Percentiles rank a stretch among this genome's conserved stretches.
These are phyloP conservation scores for Ogataea methylovora DNA, from an alignment of 805 yeast species.

Conservation along the genomic window DNA sequence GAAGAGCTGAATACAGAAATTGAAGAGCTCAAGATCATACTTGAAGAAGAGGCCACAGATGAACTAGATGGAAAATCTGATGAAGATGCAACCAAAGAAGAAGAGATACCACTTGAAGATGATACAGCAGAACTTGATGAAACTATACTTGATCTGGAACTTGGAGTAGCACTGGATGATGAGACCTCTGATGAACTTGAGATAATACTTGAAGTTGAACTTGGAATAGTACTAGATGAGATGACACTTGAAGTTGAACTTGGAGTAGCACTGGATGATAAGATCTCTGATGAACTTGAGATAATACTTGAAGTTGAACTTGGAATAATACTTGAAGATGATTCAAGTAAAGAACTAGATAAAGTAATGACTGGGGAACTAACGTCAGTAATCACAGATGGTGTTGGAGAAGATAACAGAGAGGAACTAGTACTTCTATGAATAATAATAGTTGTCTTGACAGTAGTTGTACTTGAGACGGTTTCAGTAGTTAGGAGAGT, in stretches of 20 bases:
- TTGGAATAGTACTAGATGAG: not conserved
- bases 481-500: slow-evolving; percentile 6
- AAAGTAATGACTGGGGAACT: no score
- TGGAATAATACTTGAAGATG: not conserved
- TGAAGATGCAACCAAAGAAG: not conserved
- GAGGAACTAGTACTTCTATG: no score
- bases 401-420: no score
- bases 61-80: not conserved
- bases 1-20: not conserved
- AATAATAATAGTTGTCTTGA: not conserved
- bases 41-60: slow-evolving; percentile 2
- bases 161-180: not conserved
- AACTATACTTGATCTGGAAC: not conserved
- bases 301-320: not conserved
- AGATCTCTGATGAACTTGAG: not conserved
- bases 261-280: no score
- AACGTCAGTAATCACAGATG: no score
- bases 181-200: slow-evolving; percentile 1
- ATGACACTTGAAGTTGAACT: not conserved
- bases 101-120: not conserved
- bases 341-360: no score
- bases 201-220: not conserved
- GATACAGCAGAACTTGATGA: not conserved
- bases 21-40: slow-evolving; percentile 2
- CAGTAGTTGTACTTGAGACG: slow-evolving; percentile 3